Percentiles rank a stretch among this genome's conserved stretches.
Evolutionary conservation across 495 filamentous ascomycete genomes (phyloP).

Genomic region (Chaetomium tenue): DNA sequence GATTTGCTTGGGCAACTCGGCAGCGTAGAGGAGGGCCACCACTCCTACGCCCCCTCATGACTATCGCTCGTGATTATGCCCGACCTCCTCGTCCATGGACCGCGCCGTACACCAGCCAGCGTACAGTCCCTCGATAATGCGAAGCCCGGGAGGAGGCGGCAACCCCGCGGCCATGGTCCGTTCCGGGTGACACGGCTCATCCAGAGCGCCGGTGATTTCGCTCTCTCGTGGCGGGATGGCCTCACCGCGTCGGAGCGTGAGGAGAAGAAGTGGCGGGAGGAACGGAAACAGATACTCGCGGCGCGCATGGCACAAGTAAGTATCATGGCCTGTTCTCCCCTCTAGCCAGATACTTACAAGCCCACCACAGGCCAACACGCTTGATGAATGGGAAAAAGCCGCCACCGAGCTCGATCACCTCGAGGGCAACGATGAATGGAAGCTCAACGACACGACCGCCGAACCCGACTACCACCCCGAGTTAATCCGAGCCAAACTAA

Average conservation of each 20-base stretch:
- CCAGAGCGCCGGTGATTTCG: slow-evolving; percentile 44
- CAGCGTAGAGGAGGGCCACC: background rate
- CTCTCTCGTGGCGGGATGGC: slow-evolving; percentile 55
- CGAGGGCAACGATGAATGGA: slow-evolving; percentile 83
- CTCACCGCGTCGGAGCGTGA: slow-evolving; percentile 55
- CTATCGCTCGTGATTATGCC: slow-evolving; percentile 29
- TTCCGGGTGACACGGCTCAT: slow-evolving; percentile 28
- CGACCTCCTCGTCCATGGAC: slow-evolving; percentile 30
- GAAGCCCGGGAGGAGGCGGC: slow-evolving; percentile 21
- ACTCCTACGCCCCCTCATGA: slow-evolving; percentile 1
- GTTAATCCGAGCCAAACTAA: slow-evolving; percentile 65
- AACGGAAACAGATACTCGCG: slow-evolving; percentile 62
- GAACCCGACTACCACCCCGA: slow-evolving; percentile 75
- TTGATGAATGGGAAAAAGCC: slow-evolving; percentile 62
- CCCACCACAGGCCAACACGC: slow-evolving; percentile 54
- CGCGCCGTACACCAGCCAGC: slow-evolving; percentile 20
- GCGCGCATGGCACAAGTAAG: slow-evolving; percentile 60
- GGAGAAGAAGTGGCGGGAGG: slow-evolving; percentile 50
- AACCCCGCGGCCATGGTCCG: slow-evolving; percentile 10
- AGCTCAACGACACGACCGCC: slow-evolving; percentile 50
- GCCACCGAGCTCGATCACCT: slow-evolving; percentile 77
- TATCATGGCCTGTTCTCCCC: background rate
- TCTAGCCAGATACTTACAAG: slow-evolving; percentile 6
- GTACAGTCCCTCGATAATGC: background rate
- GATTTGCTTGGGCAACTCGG: background rate